phyloP scores from a whole-genome alignment of 163 green algal species.

The Coccomyxa subellipsoidea region DNA sequence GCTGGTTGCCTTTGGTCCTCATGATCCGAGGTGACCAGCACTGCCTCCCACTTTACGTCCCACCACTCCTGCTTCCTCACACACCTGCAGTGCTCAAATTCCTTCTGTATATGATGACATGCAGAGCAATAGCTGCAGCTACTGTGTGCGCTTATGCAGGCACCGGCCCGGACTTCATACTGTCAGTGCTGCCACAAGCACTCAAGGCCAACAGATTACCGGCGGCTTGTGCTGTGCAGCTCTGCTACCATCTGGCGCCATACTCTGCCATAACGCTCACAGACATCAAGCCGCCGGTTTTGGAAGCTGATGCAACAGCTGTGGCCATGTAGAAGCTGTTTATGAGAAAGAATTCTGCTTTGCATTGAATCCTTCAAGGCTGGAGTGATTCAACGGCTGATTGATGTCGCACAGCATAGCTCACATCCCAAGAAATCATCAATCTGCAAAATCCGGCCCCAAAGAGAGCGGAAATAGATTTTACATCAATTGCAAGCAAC shows the following conservation, averaged over 20 bases:
- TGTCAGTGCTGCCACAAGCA: neutral
- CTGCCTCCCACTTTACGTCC: no score
- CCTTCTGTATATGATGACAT: no score
- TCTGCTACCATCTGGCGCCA: neutral
- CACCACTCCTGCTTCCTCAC: no score
- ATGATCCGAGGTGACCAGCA: neutral
- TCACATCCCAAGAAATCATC: no score
- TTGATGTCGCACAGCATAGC: no score
- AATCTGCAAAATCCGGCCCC: no score
- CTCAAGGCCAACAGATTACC: neutral
- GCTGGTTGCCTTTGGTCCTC: conserved; percentile 4
- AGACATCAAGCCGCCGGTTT: neutral
- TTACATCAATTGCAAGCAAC: no score
- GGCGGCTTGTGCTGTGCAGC: neutral
- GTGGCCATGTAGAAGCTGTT: neutral
- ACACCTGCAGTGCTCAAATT: no score
- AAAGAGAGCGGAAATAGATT: no score
- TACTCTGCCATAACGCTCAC: neutral
- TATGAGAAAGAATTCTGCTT: no score
- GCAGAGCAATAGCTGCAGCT: neutral
- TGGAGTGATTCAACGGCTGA: no score
- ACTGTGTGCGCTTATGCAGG: neutral
- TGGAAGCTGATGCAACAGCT: neutral
- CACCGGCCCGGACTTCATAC: neutral
- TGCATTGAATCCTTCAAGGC: no score